A percentile compares a stretch with the other conserved stretches of the same genome.
phyloP scores from a whole-genome alignment of 352 stramenopile genomes.

The Thalassiosira exigua region DNA sequence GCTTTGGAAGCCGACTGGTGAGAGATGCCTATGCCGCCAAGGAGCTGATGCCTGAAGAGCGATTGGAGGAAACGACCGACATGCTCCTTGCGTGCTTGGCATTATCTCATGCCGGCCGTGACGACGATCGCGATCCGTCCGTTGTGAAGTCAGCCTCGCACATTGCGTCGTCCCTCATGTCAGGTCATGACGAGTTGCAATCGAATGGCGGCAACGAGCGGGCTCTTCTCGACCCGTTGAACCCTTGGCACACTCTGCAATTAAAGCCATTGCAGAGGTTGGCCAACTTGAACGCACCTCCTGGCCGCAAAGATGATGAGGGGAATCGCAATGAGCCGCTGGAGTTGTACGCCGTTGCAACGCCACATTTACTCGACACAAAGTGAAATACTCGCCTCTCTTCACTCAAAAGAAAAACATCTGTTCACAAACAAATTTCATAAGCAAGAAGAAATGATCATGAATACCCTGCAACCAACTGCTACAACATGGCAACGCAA shows the following conservation, averaged over 20 bases:
- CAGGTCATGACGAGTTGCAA: neutral
- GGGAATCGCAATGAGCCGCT: conserved; percentile 9
- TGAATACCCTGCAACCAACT: too few relatives aligned
- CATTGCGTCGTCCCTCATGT: conserved; percentile 36
- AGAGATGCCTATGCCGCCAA: too few relatives aligned
- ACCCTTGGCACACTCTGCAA: conserved; percentile 56
- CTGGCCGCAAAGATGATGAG: neutral
- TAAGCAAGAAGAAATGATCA: too few relatives aligned
- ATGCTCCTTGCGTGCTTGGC: conserved; percentile 43
- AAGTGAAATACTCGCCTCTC: conserved; percentile 3
- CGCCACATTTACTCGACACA: conserved; percentile 22
- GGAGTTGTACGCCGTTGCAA: conserved; percentile 8
- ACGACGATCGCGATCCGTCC: conserved; percentile 11
- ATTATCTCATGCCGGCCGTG: conserved; percentile 24
- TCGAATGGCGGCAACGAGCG: neutral
- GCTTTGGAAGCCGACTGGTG: conserved; percentile 5
- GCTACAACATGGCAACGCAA: too few relatives aligned
- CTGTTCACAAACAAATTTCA: too few relatives aligned
- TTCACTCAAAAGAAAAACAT: too few relatives aligned
- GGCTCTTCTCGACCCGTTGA: conserved; percentile 40
- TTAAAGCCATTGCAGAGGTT: conserved; percentile 30
- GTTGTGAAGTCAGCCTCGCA: conserved; percentile 11
- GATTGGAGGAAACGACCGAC: conserved; percentile 23
- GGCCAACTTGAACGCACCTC: neutral
- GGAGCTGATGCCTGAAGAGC: neutral